Base-by-base conservation (phyloP, 108 stramenopile genomes). In the Epithemia pelagica region DNA sequence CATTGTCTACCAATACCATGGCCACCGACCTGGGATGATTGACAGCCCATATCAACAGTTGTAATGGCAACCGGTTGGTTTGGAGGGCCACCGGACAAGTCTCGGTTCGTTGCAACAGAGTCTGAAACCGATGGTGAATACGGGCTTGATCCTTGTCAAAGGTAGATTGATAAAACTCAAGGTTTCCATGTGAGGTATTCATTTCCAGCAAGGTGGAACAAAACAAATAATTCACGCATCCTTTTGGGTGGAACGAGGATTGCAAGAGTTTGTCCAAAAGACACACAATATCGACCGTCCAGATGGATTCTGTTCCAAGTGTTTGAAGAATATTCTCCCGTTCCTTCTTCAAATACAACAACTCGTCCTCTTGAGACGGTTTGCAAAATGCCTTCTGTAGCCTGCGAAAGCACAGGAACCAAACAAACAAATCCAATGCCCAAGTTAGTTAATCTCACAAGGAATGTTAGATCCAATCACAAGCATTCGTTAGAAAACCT, bases 271-370 rank as follows among this genome's bases (percentile, higher is more conserved):
- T 68, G 28, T 51, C 10, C 21, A 91, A 62, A 21, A 85, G 65
- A 30, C 59, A 64, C 1, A 91, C 76, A 62, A 91, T 73, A 68
- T 91, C 90, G 30, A 86, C 77, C 0, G 87, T 87, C 90, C 90
- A 91, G 33, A 91, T 82, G 54, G 87, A 88, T 66, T 89, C 32
- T 53, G 87, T 76, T 22, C 62, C 70, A 32, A 88, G 62, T 52
- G 32, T 63, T 1, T 68, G 59, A 1, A 77, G 46, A 54, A 90
- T 71, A 59, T 65, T 59, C 7, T 66, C 52, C 7, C 58, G 67
- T 67, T 46, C 66, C 69, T 30, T 7, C 7, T n/a, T 54, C 58
- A 23, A 55, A 21, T 32, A 27, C n/a, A n/a, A n/a, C n/a, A n/a
- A n/a, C n/a, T n/a, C n/a, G n/a, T n/a, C n/a, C n/a, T n/a, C n/a